These are phyloP conservation scores for Dioscorea dumetorum DNA, from an alignment of 106 monocot genomes.

Conservation along the genomic window DNA sequence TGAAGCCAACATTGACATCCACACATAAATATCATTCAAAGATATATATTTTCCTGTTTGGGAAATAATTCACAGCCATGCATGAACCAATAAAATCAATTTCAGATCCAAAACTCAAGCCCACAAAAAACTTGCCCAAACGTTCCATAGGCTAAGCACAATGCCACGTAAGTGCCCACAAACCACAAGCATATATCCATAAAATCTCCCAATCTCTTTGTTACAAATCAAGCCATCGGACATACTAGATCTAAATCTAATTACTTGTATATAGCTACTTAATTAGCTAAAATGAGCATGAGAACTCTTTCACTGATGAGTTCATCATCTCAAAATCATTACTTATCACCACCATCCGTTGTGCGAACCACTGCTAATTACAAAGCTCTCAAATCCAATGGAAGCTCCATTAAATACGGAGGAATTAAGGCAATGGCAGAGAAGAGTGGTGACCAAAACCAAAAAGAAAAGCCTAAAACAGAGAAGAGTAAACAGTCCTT, in stretches of 20 bases:
- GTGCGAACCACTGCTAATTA: slow-evolving; percentile 2
- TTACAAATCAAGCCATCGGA: background rate
- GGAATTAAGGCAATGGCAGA: slow-evolving; percentile 34
- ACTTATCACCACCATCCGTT: slow-evolving; percentile 13
- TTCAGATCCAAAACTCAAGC: too few relatives aligned
- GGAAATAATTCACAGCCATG: too few relatives aligned
- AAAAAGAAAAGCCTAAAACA: slow-evolving; percentile 11
- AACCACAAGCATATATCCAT: slow-evolving; percentile 6
- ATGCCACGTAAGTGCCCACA: slow-evolving; percentile 17
- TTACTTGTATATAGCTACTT: background rate
- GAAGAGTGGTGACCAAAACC: background rate
- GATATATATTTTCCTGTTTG: too few relatives aligned
- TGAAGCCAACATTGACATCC: too few relatives aligned
- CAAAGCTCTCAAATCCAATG: slow-evolving; percentile 12
- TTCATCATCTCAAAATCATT: slow-evolving; percentile 32
- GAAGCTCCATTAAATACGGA: slow-evolving; percentile 4
- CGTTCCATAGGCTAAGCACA: slow-evolving; percentile 4
- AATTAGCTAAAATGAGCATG: slow-evolving; percentile 24
- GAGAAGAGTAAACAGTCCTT: slow-evolving; percentile 54
- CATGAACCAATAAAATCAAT: too few relatives aligned
- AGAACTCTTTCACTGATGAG: slow-evolving; percentile 50
- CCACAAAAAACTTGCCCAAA: too few relatives aligned
- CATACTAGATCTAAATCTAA: background rate
- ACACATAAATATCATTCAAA: too few relatives aligned
- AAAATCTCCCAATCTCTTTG: background rate